phyloP scores from a whole-genome alignment of 2,329 filamentous ascomycete genomes.

The Davidsoniella virescens region DNA sequence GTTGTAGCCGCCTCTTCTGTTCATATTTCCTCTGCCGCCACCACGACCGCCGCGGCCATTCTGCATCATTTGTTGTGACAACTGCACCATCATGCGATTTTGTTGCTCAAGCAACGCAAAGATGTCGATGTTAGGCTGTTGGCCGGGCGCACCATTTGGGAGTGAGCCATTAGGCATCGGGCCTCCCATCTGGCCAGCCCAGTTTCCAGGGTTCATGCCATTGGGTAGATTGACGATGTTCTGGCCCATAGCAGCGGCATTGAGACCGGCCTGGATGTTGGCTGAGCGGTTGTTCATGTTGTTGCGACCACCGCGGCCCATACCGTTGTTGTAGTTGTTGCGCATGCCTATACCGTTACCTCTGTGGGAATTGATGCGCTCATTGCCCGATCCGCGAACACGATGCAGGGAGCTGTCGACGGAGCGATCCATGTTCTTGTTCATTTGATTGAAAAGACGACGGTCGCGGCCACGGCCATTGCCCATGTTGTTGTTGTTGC shows the following conservation, averaged over 20 bases:
- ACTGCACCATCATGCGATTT: constrained; percentile 68
- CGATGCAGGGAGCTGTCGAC: constrained; percentile 65
- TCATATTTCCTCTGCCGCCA: constrained; percentile 35
- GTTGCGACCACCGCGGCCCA: constrained; percentile 12
- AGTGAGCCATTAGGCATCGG: constrained; percentile 17
- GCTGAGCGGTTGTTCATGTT: constrained; percentile 34
- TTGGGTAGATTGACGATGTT: constrained; percentile 23
- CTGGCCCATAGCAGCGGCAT: constrained; percentile 23
- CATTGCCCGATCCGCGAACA: constrained; percentile 55
- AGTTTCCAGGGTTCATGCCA: constrained; percentile 26
- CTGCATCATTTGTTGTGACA: constrained; percentile 43
- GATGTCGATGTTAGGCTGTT: constrained; percentile 31
- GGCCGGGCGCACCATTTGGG: constrained; percentile 12
- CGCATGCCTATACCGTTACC: constrained; percentile 14
- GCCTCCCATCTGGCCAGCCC: constrained; percentile 15
- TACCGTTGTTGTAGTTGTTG: constrained; percentile 15
- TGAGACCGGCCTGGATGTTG: constrained; percentile 33
- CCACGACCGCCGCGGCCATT: constrained; percentile 26
- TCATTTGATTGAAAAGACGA: constrained; percentile 62
- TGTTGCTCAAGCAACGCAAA: constrained; percentile 78
- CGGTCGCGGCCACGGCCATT: constrained; percentile 51
- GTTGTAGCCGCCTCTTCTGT: constrained; percentile 31
- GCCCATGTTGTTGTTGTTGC: constrained; percentile 25
- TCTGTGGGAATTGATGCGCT: constrained; percentile 63
- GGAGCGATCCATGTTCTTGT: constrained; percentile 67